Percentiles rank a stretch among this genome's conserved stretches.
phyloP scores from a whole-genome alignment of 2,329 filamentous ascomycete species.

The Magnaporthales sp. region DNA sequence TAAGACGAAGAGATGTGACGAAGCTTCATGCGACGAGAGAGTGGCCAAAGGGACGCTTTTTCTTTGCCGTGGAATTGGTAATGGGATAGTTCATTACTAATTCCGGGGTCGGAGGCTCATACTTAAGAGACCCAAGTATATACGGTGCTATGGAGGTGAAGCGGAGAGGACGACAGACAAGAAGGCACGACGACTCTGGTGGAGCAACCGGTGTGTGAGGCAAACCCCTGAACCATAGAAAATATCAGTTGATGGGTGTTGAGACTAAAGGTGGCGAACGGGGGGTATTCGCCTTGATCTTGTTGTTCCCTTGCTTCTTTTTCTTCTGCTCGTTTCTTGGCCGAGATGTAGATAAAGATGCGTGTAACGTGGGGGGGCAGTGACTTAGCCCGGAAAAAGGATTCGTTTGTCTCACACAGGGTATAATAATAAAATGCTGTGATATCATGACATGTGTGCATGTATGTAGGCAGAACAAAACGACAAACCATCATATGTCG shows the following conservation, averaged over 20 bases:
- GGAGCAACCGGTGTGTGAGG: neutral
- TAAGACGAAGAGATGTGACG: neutral
- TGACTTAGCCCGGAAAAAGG: neutral
- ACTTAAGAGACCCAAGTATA: neutral
- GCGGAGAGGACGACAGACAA: neutral
- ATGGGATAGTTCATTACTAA: neutral
- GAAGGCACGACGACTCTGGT: neutral
- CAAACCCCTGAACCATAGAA: neutral
- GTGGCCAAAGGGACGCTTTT: neutral
- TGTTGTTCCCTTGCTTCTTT: neutral
- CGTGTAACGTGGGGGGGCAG: neutral
- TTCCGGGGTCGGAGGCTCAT: neutral
- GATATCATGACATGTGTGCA: neutral
- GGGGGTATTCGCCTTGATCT: neutral
- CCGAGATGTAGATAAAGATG: neutral
- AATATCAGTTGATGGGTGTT: neutral
- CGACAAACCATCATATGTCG: neutral
- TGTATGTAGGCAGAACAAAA: neutral
- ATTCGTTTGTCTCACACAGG: neutral
- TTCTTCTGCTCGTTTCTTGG: neutral
- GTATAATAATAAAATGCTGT: neutral
- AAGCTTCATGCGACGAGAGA: neutral
- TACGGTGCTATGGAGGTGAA: neutral
- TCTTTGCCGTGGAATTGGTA: neutral
- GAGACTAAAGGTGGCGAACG: neutral